A percentile compares a stretch with the other conserved stretches of the same genome.
phyloP scores from a whole-genome alignment of 495 filamentous ascomycete species.

The Letharia lupina region DNA sequence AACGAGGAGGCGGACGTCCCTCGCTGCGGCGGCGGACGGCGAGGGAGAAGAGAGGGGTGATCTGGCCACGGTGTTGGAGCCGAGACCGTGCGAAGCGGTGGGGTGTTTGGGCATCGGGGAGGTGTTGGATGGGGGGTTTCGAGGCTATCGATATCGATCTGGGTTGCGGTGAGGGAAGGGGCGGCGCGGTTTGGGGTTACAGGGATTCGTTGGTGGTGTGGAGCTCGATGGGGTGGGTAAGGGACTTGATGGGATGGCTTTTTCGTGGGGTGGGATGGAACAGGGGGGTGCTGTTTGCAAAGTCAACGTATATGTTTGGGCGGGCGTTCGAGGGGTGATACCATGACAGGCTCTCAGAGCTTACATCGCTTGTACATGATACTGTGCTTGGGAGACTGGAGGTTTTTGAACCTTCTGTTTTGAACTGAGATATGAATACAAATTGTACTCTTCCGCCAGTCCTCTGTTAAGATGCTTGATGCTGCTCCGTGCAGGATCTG shows the following conservation, averaged over 20 bases:
- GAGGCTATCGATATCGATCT: not conserved
- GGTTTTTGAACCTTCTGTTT: not conserved
- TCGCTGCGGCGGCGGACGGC: not conserved
- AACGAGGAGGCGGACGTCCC: not conserved
- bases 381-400: not conserved
- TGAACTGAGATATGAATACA: not conserved
- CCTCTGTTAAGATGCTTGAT: not conserved
- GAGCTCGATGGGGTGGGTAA: too few relatives aligned
- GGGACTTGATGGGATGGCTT: not conserved
- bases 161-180: not conserved
- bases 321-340: not conserved
- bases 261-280: not conserved
- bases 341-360: not conserved
- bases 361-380: not conserved
- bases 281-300: not conserved
- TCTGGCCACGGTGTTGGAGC: conserved; percentile 21
- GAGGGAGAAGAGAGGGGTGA: not conserved
- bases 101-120: conserved; percentile 23
- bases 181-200: not conserved
- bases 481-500: not conserved
- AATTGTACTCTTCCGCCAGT: not conserved
- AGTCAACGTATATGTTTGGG: not conserved
- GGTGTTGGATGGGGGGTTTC: conserved; percentile 13
- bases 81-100: conserved; percentile 11
- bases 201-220: too few relatives aligned